Base-by-base conservation (phyloP, 2,329 filamentous ascomycete genomes). In the Elsinoe batatas region DNA sequence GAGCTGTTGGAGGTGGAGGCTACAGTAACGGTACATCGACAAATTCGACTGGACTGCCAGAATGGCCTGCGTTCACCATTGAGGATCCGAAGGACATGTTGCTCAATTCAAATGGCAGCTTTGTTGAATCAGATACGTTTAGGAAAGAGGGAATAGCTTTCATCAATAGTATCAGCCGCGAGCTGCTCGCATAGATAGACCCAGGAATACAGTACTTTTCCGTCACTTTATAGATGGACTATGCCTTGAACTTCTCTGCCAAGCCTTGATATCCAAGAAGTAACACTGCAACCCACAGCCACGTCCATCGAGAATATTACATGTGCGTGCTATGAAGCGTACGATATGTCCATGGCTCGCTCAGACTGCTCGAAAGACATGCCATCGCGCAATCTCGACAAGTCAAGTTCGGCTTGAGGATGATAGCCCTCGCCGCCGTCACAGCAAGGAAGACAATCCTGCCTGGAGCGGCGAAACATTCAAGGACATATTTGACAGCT, bases 51-150 rank as follows among this genome's bases (percentile, higher is more conserved):
- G 60, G 61, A 1, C 49, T 75, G 15, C 72, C 74, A 1, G 44
- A 60, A 10, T 77, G 74, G 74, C 74, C 74, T 1, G 61, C 60
- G 30, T 76, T 76, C 55, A 59, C 69, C 53, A 58, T 71, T 0
- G 56, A 61, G 0, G 58, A 59, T 1, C 75, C 75, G 2, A 66
- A 63, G 57, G 78, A 77, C 26, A 70, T 76, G 64, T 72, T 77
- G 3, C 57, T 76, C 0, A 76, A 76, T 60, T 71, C 71, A 3
- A 73, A 71, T 11, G 61, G 63, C 17, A 72, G 68, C 30, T 73
- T 69, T 64, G 65, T 77, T 0, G 76, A 79, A 59, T 63, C 67
- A 1, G 76, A 79, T 59, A 75, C 69, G 0, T 78, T 71, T 64
- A 69, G 76, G 36, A 72, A 71, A 42, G 73, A 76, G 58, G 72